Evolutionary conservation across 202 grass and related monocot species (phyloP), one percentile per base, ranked within the genome.

Genomic region (Sporobolus alterniflorus): DNA sequence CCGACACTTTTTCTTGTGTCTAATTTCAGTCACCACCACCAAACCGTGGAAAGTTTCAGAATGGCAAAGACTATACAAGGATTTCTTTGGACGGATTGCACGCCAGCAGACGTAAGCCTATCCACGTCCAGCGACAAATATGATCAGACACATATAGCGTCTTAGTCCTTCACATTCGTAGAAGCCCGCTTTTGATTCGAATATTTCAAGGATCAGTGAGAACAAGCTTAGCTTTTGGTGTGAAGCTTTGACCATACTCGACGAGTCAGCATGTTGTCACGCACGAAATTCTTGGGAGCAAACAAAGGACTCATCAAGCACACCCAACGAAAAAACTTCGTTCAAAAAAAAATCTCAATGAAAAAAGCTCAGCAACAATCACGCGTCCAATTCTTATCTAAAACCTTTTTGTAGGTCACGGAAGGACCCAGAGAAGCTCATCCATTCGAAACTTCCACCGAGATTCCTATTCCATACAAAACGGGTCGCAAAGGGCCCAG

Each of bases 371-470:
- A n/a, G n/a, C n/a, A n/a, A n/a, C n/a, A n/a, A n/a, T n/a, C n/a
- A n/a, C n/a, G n/a, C n/a, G n/a, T n/a, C n/a, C n/a, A n/a, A n/a
- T n/a, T n/a, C n/a, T n/a, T n/a, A n/a, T n/a, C n/a, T n/a, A n/a
- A n/a, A n/a, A n/a, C n/a, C 6, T 59, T 57, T 6, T 44, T 22
- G 16, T 43, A 7, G 51, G 22, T 14, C 57, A 64, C 3, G n/a
- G 51, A 61, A 69, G 50, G 21, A 34, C 62, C 48, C 64, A 39
- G 73, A 22, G 40, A 44, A 75, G 41, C 1, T 21, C 21, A 70
- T 39, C 49, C n/a, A n/a, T 70, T 41, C 51, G 73, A 85, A 77
- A 48, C 52, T 78, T 77, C 82, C 73, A 61, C 75, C 39, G 7
- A 50, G 74, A 77, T 84, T 70, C 64, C 30, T 29, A 17, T 7